Base-by-base conservation (phyloP, 768 basidiomycete species). In the Cystofilobasidium capitatum region DNA sequence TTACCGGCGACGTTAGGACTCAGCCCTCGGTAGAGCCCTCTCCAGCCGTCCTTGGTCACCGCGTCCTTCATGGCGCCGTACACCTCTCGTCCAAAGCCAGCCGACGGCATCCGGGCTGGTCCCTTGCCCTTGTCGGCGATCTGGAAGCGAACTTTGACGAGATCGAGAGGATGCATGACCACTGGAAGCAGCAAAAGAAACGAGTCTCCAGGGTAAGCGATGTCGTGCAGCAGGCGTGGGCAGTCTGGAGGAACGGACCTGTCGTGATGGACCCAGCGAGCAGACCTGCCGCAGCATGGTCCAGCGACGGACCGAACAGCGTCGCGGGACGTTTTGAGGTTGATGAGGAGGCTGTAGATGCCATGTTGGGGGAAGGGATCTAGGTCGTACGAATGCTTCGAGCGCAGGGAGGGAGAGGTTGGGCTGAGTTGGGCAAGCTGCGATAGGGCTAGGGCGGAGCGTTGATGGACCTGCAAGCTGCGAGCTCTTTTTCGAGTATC, bases 131-230 rank as follows among this genome's bases (percentile, higher is more conserved):
- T 65, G 0, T 88, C 93, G 26, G 86, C 84, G 8, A 96, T 89
- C 78, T 98, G 96, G 62, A 91, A 85, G 75, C 91, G 88, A 75
- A 96, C 82, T 79, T 98, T 98, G 77, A 99, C 82, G 14, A 98
- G 83, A 78, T 99, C 96, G 39, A 99, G 82, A 9, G 96, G 96
- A 76, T 98, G 92, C 90, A 98, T 93, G 78, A 89, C 89, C 36
- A 97, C 81, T 55, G 31, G 49, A 8, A 16, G 24, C 44, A n/a
- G 44, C 44, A 16, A 45, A n/a, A n/a, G n/a, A n/a, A n/a, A n/a
- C n/a, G n/a, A n/a, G n/a, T n/a, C n/a, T n/a, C n/a, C n/a, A n/a
- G n/a, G n/a, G n/a, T n/a, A n/a, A n/a, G n/a, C n/a, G n/a, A n/a
- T n/a, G n/a, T n/a, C n/a, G n/a, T n/a, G n/a, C n/a, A n/a, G n/a